These are phyloP conservation scores for Camelina hispida DNA, from an alignment of 345 rosid species.

Conservation along the genomic window DNA sequence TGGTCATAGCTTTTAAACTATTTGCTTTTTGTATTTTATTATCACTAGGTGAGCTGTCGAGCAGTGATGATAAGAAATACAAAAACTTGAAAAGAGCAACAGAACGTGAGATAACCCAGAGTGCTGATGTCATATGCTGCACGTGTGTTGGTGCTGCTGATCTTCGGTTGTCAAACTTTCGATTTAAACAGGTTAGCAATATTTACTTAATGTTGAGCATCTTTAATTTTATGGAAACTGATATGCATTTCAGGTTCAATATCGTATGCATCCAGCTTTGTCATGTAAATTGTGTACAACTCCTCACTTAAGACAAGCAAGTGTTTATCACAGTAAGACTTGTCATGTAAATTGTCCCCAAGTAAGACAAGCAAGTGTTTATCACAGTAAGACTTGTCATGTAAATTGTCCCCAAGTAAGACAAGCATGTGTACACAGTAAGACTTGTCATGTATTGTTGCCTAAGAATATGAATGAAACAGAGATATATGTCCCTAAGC, in stretches of 20 bases:
- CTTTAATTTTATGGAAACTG: constrained; percentile 29
- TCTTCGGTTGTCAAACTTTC: constrained; percentile 93
- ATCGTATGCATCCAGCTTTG: constrained; percentile 97
- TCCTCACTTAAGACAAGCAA: too few relatives aligned
- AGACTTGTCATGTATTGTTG: too few relatives aligned
- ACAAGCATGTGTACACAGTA: too few relatives aligned
- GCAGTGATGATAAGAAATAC: constrained; percentile 99
- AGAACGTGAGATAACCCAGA: constrained; percentile 96
- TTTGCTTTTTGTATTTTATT: constrained; percentile 6
- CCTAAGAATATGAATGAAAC: too few relatives aligned
- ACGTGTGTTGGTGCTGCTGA: constrained; percentile 99
- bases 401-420: too few relatives aligned
- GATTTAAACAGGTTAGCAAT: constrained; percentile 90
- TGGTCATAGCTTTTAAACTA: constrained; percentile 2
- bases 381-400: too few relatives aligned
- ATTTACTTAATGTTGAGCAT: constrained; percentile 12
- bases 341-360: too few relatives aligned
- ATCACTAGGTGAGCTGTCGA: constrained; percentile 86
- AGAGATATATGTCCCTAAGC: too few relatives aligned
- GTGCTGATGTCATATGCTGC: constrained; percentile 99
- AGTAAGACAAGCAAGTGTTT: too few relatives aligned
- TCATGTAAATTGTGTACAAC: too few relatives aligned
- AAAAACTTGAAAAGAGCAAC: constrained; percentile 96
- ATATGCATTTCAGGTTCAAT: constrained; percentile 77
- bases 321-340: too few relatives aligned